Percentiles rank a stretch among this genome's conserved stretches.
Conservation (phyloP, 768 basidiomycete species). For the Strobilomyces echinocephalus region DNA sequence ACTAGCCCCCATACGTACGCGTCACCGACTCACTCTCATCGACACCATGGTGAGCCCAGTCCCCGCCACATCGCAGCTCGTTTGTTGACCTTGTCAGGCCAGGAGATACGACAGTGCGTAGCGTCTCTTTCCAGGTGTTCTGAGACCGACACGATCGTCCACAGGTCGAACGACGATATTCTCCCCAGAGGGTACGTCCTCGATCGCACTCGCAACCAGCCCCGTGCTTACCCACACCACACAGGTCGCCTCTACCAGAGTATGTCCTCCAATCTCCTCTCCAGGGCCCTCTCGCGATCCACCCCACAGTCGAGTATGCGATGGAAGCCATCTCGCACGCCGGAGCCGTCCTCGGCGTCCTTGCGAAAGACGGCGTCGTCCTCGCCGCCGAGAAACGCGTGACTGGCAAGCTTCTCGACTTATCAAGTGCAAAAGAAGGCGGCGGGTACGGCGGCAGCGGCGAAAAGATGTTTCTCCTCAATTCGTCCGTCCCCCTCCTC, state of each 20-base stretch:
- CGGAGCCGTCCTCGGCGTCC: slow-evolving; percentile 87
- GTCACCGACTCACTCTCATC: slow-evolving; percentile 24
- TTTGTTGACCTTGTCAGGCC: slow-evolving; percentile 41
- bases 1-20: slow-evolving; percentile 15
- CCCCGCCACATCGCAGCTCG: not conserved
- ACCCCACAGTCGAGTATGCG: slow-evolving; percentile 86
- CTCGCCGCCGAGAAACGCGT: slow-evolving; percentile 97
- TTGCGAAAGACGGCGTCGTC: slow-evolving; percentile 87
- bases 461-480: slow-evolving; percentile 96
- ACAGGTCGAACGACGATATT: slow-evolving; percentile 95
- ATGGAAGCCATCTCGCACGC: slow-evolving; percentile 99
- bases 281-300: not conserved
- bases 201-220: slow-evolving; percentile 3
- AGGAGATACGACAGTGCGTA: slow-evolving; percentile 92
- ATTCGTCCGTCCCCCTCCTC: slow-evolving; percentile 55
- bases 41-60: slow-evolving; percentile 44
- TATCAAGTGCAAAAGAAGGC: slow-evolving; percentile 78
- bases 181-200: slow-evolving; percentile 84
- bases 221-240: slow-evolving; percentile 5
- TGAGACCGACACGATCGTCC: slow-evolving; percentile 24
- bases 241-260: slow-evolving; percentile 97
- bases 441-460: slow-evolving; percentile 87
- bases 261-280: slow-evolving; percentile 35
- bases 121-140: slow-evolving; percentile 5
- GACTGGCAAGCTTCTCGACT: slow-evolving; percentile 93